These are phyloP conservation scores for Sporothrix brasiliensis DNA, from an alignment of 2,329 filamentous ascomycete species.

Conservation along the genomic window DNA sequence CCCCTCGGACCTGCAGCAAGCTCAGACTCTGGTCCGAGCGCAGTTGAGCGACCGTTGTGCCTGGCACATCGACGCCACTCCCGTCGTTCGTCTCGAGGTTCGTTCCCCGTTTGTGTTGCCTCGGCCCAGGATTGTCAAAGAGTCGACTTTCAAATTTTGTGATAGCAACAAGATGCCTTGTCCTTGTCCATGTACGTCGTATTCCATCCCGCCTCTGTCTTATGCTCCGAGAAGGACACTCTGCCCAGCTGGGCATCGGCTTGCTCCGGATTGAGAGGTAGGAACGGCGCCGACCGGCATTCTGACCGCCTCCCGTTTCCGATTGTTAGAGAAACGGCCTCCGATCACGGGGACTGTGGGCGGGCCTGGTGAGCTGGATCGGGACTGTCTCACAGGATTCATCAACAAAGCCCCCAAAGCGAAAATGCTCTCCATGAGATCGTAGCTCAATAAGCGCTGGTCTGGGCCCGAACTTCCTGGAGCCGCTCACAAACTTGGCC, in stretches of 20 bases:
- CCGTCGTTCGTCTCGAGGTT: not conserved
- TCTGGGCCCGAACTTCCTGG: not conserved
- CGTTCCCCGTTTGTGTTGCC: not conserved
- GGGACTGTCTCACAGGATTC: conserved; percentile 12
- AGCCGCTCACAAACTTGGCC: conserved; percentile 7
- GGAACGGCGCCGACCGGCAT: too few species aligned
- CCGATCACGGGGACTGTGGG: not conserved
- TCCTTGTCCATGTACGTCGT: too few species aligned
- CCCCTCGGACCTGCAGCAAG: conserved; percentile 8
- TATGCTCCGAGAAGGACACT: too few species aligned
- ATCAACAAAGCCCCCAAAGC: not conserved
- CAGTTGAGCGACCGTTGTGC: not conserved
- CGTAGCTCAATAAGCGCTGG: not conserved
- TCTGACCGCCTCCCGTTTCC: not conserved
- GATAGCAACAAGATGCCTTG: too few species aligned
- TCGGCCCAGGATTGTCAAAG: too few species aligned
- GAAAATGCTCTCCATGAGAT: not conserved
- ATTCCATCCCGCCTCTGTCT: too few species aligned
- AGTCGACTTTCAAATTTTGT: too few species aligned
- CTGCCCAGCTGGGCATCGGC: too few species aligned
- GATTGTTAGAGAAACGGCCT: not conserved
- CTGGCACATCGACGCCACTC: not conserved
- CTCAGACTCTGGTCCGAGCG: not conserved
- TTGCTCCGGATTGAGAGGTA: too few species aligned
- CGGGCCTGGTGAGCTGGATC: not conserved